Evolutionary conservation across 768 basidiomycete species (phyloP).

Genomic region (Asterophora lycoperdoides): DNA sequence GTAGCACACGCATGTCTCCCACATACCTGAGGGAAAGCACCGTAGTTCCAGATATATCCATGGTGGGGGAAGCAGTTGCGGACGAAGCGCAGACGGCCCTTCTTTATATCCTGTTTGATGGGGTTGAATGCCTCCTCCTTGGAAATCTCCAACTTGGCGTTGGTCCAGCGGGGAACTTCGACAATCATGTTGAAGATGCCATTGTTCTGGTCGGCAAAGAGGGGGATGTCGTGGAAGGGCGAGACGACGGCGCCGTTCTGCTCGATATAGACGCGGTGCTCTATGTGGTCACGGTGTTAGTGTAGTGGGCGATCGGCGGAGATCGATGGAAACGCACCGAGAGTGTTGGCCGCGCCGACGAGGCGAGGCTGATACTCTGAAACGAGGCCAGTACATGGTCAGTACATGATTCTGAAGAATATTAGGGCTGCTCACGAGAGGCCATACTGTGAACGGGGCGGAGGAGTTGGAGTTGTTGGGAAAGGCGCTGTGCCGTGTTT

Average conservation of each 20-base stretch:
- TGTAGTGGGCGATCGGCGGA: slow-evolving; percentile 12
- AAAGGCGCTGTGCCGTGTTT: slow-evolving; percentile 50
- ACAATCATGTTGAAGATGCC: slow-evolving; percentile 99
- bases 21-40: slow-evolving; percentile 93
- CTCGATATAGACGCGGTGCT: slow-evolving; percentile 94
- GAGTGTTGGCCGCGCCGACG: slow-evolving; percentile 88
- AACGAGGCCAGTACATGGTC: slow-evolving; percentile 13
- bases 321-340: slow-evolving; percentile 51
- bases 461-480: slow-evolving; percentile 60
- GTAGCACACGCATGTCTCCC: background rate
- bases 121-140: slow-evolving; percentile 99
- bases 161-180: slow-evolving; percentile 98
- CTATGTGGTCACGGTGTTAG: slow-evolving; percentile 38
- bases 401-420: slow-evolving; percentile 2
- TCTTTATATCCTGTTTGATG: slow-evolving; percentile 99
- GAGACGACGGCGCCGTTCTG: slow-evolving; percentile 81
- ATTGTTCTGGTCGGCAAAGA: slow-evolving; percentile 93
- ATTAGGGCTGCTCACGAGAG: slow-evolving; percentile 31
- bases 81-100: slow-evolving; percentile 92
- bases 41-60: slow-evolving; percentile 99
- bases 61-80: slow-evolving; percentile 99
- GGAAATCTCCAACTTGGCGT: slow-evolving; percentile 99
- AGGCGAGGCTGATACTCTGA: slow-evolving; percentile 70
- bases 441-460: slow-evolving; percentile 48
- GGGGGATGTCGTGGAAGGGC: slow-evolving; percentile 94